phyloP scores from a whole-genome alignment of 352 stramenopile genomes.

The Phytopythium ostracodes region DNA sequence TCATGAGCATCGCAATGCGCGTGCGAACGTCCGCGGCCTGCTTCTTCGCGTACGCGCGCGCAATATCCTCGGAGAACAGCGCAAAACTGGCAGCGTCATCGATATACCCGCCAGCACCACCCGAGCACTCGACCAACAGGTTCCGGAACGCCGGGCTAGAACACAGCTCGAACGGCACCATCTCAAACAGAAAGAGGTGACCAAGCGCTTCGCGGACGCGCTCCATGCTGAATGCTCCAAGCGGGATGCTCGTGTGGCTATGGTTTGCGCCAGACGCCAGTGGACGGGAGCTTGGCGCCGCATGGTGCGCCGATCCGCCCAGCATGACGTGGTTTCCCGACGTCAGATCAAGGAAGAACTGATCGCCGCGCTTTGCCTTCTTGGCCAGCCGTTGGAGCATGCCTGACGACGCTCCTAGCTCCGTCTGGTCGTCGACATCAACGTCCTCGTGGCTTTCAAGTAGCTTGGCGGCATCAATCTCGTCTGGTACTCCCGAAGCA shows the following conservation, averaged over 20 bases:
- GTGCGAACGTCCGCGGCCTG: slow-evolving; percentile 45
- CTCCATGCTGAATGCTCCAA: slow-evolving; percentile 33
- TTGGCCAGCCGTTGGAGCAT: slow-evolving; percentile 19
- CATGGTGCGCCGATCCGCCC: neutral
- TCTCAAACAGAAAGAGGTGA: slow-evolving; percentile 61
- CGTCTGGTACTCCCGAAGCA: neutral
- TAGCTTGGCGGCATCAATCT: slow-evolving; percentile 20
- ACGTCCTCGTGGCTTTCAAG: slow-evolving; percentile 13
- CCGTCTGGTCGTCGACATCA: slow-evolving; percentile 10
- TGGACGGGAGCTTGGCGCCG: neutral
- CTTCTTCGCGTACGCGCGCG: slow-evolving; percentile 44
- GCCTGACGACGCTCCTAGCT: neutral
- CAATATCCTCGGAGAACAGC: slow-evolving; percentile 42
- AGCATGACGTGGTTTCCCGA: neutral
- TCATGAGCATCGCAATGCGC: slow-evolving; percentile 48
- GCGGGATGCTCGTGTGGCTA: neutral
- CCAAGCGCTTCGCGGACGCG: slow-evolving; percentile 57
- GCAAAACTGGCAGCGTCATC: slow-evolving; percentile 38
- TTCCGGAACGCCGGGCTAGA: slow-evolving; percentile 52
- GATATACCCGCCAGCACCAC: slow-evolving; percentile 21
- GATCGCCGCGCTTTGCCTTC: slow-evolving; percentile 33
- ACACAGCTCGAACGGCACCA: slow-evolving; percentile 67
- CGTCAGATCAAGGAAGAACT: slow-evolving; percentile 33
- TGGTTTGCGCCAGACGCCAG: neutral
- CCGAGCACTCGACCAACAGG: slow-evolving; percentile 54